A percentile compares a stretch with the other conserved stretches of the same genome.
phyloP scores from a whole-genome alignment of 495 filamentous ascomycete genomes.

The Neurospora sp. region DNA sequence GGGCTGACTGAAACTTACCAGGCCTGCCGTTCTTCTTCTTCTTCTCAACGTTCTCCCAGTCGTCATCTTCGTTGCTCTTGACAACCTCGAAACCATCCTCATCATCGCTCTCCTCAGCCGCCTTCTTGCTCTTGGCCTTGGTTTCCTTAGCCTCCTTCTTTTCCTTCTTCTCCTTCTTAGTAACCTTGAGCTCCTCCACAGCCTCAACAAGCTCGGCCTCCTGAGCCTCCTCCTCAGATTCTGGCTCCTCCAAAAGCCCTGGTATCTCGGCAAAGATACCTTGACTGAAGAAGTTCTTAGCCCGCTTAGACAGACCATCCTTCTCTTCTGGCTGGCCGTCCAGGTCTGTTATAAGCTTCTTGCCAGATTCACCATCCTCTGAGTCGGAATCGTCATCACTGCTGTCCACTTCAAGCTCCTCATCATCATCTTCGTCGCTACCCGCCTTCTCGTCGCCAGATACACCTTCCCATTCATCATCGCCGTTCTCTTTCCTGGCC shows the following conservation, averaged over 20 bases:
- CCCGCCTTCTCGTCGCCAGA: slow-evolving; percentile 54
- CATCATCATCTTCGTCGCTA: slow-evolving; percentile 40
- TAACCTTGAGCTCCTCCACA: background rate
- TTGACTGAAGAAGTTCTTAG: slow-evolving; percentile 84
- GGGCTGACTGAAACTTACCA: slow-evolving; percentile 39
- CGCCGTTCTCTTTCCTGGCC: slow-evolving; percentile 67
- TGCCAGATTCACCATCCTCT: slow-evolving; percentile 24
- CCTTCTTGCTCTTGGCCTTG: slow-evolving; percentile 13
- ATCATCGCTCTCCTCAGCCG: slow-evolving; percentile 17
- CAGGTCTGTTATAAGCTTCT: slow-evolving; percentile 42
- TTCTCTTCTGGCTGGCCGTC: slow-evolving; percentile 33
- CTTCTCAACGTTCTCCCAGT: slow-evolving; percentile 59
- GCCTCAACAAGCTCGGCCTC: slow-evolving; percentile 8
- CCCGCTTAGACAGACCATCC: slow-evolving; percentile 65
- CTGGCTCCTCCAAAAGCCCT: slow-evolving; percentile 44
- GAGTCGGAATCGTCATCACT: slow-evolving; percentile 45
- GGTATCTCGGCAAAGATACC: slow-evolving; percentile 83
- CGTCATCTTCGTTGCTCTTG: slow-evolving; percentile 44
- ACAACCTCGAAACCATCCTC: slow-evolving; percentile 46
- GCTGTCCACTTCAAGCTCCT: slow-evolving; percentile 46
- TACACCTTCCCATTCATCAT: slow-evolving; percentile 87
- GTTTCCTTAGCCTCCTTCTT: slow-evolving; percentile 6
- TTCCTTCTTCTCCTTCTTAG: slow-evolving; percentile 7
- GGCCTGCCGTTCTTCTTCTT: slow-evolving; percentile 57
- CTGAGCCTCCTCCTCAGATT: slow-evolving; percentile 40